Base-by-base conservation (phyloP, 1,284 basidiomycete species). In the Papiliotrema nemorosa region DNA sequence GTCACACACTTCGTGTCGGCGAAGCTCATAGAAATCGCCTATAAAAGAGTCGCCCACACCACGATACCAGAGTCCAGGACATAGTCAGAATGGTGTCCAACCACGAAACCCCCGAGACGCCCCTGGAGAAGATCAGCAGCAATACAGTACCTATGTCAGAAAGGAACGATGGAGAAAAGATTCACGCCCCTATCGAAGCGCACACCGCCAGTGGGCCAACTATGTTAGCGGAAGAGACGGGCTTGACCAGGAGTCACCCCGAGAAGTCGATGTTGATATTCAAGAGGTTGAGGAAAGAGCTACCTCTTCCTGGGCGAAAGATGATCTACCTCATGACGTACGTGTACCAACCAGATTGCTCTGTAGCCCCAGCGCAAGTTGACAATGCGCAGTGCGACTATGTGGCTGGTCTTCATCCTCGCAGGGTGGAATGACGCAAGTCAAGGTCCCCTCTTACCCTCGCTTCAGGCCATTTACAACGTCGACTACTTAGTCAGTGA, bases 381-480 rank as follows among this genome's bases (percentile, higher is more conserved):
- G 41, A 26, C 39, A 26, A 14, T 40, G 9, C 9, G 16, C 38
- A 52, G 53, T 12, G 41, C 33, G 2, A 58, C 62, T 0, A 47
- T 70, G 13, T 72, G 64, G 53, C 44, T 64, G 34, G 62, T 67
- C 36, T 70, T 72, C 67, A 67, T 72, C 43, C 45, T 82, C 13
- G 70, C 74, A 3, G 83, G 83, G 6, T 84, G 82, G 82, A 84
- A 82, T 61, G 83, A 84, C 61, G 79, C 79, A 1, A 78, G 79
- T 12, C 78, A 79, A n/a, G 83, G 82, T 0, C 82, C 83, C 2
- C 68, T 84, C 14, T 65, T 84, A 1, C 83, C 82, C n/a, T 72
- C 75, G 2, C 78, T 84, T 14, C 82, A 83, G 59, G 64, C 64
- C 1, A 70, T 79, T 48, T 84, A 84, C 59, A 38, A 62, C 35